phyloP scores from a whole-genome alignment of 2,329 filamentous ascomycete species.

The Colletotrichum zoysiae region DNA sequence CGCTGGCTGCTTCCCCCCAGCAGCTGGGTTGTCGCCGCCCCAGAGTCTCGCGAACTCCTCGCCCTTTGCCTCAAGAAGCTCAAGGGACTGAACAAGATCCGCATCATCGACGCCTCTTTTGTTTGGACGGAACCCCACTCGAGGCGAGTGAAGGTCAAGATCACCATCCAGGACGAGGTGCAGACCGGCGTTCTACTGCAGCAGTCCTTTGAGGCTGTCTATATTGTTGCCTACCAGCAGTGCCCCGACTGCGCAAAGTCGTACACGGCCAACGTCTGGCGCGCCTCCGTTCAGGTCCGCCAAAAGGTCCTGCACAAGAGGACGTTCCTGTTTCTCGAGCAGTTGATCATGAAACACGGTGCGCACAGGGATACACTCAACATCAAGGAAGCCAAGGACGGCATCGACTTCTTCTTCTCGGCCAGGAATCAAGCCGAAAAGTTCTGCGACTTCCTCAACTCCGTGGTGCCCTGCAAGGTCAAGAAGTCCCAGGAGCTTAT shows the following conservation, averaged over 20 bases:
- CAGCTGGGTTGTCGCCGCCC: conserved; percentile 86
- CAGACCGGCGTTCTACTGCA: conserved; percentile 79
- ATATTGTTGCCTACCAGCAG: conserved; percentile 90
- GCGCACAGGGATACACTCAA: conserved; percentile 96
- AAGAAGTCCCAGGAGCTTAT: conserved; percentile 89
- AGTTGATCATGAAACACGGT: conserved; percentile 93
- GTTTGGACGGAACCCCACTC: conserved; percentile 99
- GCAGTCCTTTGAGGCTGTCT: conserved; percentile 95
- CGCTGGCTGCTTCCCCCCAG: conserved; percentile 89
- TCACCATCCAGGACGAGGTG: conserved; percentile 85
- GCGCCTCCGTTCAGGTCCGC: conserved; percentile 91
- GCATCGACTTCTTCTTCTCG: conserved; percentile 95
- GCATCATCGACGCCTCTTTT: conserved; percentile 95
- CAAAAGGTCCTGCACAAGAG: conserved; percentile 98
- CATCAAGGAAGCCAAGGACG: conserved; percentile 96
- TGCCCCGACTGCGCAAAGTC: conserved; percentile 96
- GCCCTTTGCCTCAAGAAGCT: conserved; percentile 92
- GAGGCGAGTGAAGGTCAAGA: conserved; percentile 90
- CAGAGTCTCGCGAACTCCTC: conserved; percentile 91
- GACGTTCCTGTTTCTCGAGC: conserved; percentile 79
- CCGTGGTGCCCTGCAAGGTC: conserved; percentile 80
- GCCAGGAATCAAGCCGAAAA: conserved; percentile 91
- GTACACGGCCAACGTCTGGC: conserved; percentile 96
- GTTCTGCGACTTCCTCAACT: conserved; percentile 90
- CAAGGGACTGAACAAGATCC: conserved; percentile 86